Evolutionary conservation across 1,284 basidiomycete genomes (phyloP).

Genomic region (Leccinum fallax): DNA sequence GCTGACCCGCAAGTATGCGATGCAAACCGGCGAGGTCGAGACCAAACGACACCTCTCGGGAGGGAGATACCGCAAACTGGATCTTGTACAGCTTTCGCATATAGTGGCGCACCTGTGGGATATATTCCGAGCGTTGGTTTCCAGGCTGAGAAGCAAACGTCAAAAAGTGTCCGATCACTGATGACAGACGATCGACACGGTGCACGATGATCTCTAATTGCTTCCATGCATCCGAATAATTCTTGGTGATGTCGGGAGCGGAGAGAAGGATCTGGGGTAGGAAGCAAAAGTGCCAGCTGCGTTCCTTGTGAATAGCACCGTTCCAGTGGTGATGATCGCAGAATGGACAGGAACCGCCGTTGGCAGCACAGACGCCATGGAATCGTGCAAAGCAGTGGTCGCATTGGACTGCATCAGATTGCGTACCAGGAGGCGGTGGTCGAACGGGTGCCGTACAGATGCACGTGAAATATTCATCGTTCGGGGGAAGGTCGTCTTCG

Average conservation of each 20-base stretch:
- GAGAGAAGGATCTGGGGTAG: slow-evolving; percentile 65
- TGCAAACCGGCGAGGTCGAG: slow-evolving; percentile 78
- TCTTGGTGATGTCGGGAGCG: slow-evolving; percentile 73
- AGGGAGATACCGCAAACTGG: slow-evolving; percentile 78
- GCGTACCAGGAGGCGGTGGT: slow-evolving; percentile 68
- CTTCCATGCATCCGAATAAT: slow-evolving; percentile 76
- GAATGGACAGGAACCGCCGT: slow-evolving; percentile 86
- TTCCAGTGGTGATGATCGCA: slow-evolving; percentile 89
- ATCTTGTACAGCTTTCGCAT: slow-evolving; percentile 86
- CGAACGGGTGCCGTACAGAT: slow-evolving; percentile 75
- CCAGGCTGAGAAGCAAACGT: slow-evolving; percentile 64
- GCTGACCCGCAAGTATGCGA: slow-evolving; percentile 72
- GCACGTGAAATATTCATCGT: slow-evolving; percentile 80
- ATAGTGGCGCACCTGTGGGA: slow-evolving; percentile 80
- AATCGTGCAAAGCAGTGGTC: slow-evolving; percentile 84
- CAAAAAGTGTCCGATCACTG: slow-evolving; percentile 76
- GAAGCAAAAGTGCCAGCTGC: slow-evolving; percentile 79
- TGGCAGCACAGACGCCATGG: slow-evolving; percentile 79
- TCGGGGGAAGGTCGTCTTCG: slow-evolving; percentile 74
- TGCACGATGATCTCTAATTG: slow-evolving; percentile 76
- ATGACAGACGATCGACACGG: slow-evolving; percentile 69
- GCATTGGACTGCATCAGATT: slow-evolving; percentile 82
- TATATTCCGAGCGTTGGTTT: slow-evolving; percentile 70
- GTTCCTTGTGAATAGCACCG: slow-evolving; percentile 74
- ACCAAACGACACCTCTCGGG: slow-evolving; percentile 75